Evolutionary conservation across 148 eudicot species (phyloP), one percentile per base, ranked within the genome.

Genomic region (Pouteria glomerata): DNA sequence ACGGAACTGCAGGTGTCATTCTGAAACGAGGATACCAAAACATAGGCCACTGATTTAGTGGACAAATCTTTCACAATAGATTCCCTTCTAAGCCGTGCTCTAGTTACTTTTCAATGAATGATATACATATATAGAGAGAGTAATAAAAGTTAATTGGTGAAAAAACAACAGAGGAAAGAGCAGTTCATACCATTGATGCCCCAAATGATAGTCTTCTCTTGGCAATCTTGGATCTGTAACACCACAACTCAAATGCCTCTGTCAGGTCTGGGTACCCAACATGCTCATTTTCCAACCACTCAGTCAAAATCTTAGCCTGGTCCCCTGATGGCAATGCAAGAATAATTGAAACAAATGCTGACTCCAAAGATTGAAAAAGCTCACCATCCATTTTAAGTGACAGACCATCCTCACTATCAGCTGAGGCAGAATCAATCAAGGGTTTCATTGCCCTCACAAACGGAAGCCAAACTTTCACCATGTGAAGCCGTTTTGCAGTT

Each of bases 241-340:
- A 94, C 97, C 97, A 94, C 14, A 89, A 92, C 78, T 89, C 92
- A 75, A 90, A 91, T 42, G 92, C 98, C 85, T 90, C 97, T 0
- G 97, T 90, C 33, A 93, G 80, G 71, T 95, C 98, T 10, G 98
- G 98, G 78, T 91, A 95, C 31, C 81, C 80, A 26, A 90, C 74
- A 65, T 86, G 79, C 65, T 85, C 66, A 80, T 76, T 74, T 41
- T 73, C 85, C 57, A 90, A 82, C 98, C 98, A 93, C 57, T 89
- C 90, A 23, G 82, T 81, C 81, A 95, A 79, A 52, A 95, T 88
- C 53, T 85, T 89, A 10, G 96, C 92, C 78, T 95, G 98, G 30
- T 85, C 81, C 21, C 39, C 78, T 0, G 97, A 88, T 52, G 98
- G 97, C 84, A 95, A 82, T 27, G 90, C 78, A 53, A 83, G 85